Evolutionary conservation across 2,329 filamentous ascomycete genomes (phyloP).

Genomic region (Canariomyces notabilis): DNA sequence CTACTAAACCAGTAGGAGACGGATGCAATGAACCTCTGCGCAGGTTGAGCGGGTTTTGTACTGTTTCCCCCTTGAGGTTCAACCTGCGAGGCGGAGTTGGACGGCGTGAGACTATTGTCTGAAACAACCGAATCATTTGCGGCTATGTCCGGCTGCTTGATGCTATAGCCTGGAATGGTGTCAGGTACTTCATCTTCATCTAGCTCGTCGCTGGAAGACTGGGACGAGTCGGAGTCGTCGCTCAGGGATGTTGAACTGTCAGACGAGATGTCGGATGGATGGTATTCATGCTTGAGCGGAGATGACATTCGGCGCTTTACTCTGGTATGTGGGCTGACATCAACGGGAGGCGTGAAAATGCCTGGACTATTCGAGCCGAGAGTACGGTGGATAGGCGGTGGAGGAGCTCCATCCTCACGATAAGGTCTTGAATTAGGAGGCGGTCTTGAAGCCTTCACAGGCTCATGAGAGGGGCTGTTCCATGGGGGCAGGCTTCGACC

Average conservation of each 20-base stretch:
- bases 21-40: constrained; percentile 44
- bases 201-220: constrained; percentile 50
- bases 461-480: constrained; percentile 37
- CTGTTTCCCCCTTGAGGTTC: constrained; percentile 48
- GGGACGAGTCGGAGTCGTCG: constrained; percentile 49
- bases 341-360: constrained; percentile 44
- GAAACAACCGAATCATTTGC: constrained; percentile 40
- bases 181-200: constrained; percentile 58
- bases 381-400: constrained; percentile 50
- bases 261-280: constrained; percentile 68
- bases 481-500: constrained; percentile 29
- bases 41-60: constrained; percentile 38
- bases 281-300: constrained; percentile 93
- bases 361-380: constrained; percentile 36
- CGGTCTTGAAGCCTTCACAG: constrained; percentile 31
- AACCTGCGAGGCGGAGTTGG: constrained; percentile 75
- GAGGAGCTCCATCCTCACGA: constrained; percentile 52
- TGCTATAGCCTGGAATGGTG: constrained; percentile 54
- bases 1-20: constrained; percentile 60
- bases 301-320: constrained; percentile 75
- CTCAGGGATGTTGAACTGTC: constrained; percentile 54
- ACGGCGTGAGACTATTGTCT: constrained; percentile 65
- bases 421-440: constrained; percentile 33
- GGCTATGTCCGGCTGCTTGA: constrained; percentile 38
- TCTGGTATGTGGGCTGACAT: constrained; percentile 38